phyloP scores from a whole-genome alignment of 148 eudicot species.

The Limonium bicolor region DNA sequence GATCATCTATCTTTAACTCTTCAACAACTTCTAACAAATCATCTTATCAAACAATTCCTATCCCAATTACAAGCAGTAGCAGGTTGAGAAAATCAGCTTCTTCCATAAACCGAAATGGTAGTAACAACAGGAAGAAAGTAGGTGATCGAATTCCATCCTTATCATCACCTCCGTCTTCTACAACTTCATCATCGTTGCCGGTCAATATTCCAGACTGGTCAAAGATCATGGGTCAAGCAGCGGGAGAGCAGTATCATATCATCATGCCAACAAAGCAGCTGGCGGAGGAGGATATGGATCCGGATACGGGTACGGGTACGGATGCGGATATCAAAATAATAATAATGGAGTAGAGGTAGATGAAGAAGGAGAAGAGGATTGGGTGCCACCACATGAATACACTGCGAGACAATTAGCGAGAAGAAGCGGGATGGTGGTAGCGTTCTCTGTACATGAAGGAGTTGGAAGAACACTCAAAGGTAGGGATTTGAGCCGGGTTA shows the following conservation, averaged over 20 bases:
- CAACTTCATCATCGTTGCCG: conserved; percentile 17
- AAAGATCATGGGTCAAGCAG: conserved; percentile 1
- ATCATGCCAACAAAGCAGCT: too few species aligned
- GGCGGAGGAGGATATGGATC: background rate
- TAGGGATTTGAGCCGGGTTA: conserved; percentile 25
- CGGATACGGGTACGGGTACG: conserved; percentile 2
- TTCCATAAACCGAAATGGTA: background rate
- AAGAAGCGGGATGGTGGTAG: conserved; percentile 11
- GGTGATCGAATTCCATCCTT: background rate
- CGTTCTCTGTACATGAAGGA: conserved; percentile 32
- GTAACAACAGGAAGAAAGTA: background rate
- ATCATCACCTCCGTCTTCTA: background rate
- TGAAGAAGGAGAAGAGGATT: conserved; percentile 6
- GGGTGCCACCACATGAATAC: conserved; percentile 32
- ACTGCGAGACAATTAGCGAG: conserved; percentile 15
- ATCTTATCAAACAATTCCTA: background rate
- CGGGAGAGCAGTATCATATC: background rate
- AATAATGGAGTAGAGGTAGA: conserved; percentile 1
- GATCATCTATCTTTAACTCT: background rate
- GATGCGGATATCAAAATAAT: background rate
- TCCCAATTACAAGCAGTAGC: conserved; percentile 1
- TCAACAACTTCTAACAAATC: background rate
- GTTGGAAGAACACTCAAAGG: conserved; percentile 28
- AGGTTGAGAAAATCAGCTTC: too few species aligned
- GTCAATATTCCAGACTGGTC: conserved; percentile 13